phyloP scores from a whole-genome alignment of 2,329 filamentous ascomycete genomes.

The Ambrosiella cleistominuta region DNA sequence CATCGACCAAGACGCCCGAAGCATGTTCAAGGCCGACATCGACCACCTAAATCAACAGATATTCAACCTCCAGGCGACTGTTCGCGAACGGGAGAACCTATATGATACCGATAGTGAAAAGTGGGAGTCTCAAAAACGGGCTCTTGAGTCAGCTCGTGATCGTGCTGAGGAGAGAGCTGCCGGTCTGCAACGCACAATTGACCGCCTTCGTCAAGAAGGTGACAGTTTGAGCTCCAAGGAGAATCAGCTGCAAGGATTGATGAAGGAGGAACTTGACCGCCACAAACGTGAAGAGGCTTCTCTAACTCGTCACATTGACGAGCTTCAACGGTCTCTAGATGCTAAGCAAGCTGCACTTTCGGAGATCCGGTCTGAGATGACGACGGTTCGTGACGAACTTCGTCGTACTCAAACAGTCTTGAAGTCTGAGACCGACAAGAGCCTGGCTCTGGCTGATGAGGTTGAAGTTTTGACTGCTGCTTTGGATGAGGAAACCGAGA shows the following conservation, averaged over 20 bases:
- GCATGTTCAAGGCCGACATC: slow-evolving; percentile 28
- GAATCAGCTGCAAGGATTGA: slow-evolving; percentile 45
- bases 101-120: slow-evolving; percentile 55
- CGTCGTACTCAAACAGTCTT: slow-evolving; percentile 49
- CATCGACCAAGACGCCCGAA: slow-evolving; percentile 39
- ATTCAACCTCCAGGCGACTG: slow-evolving; percentile 42
- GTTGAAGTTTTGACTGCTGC: slow-evolving; percentile 54
- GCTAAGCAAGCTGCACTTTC: slow-evolving; percentile 48
- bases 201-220: slow-evolving; percentile 50
- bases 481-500: slow-evolving; percentile 46
- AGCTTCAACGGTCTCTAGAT: slow-evolving; percentile 54
- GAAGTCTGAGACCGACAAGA: slow-evolving; percentile 44
- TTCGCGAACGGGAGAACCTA: slow-evolving; percentile 51
- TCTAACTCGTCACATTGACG: slow-evolving; percentile 55
- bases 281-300: slow-evolving; percentile 54
- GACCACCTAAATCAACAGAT: slow-evolving; percentile 40
- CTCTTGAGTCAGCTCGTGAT: slow-evolving; percentile 46
- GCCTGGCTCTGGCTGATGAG: slow-evolving; percentile 55
- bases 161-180: slow-evolving; percentile 49
- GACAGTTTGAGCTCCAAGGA: slow-evolving; percentile 52
- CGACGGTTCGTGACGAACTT: slow-evolving; percentile 49
- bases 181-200: slow-evolving; percentile 52
- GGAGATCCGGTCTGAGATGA: slow-evolving; percentile 47
- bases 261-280: slow-evolving; percentile 54
- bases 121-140: slow-evolving; percentile 51